Percentiles rank a stretch among this genome's conserved stretches.
These are phyloP conservation scores for Diaporthe ilicicola DNA, from an alignment of 2,329 filamentous ascomycete species.

Conservation along the genomic window DNA sequence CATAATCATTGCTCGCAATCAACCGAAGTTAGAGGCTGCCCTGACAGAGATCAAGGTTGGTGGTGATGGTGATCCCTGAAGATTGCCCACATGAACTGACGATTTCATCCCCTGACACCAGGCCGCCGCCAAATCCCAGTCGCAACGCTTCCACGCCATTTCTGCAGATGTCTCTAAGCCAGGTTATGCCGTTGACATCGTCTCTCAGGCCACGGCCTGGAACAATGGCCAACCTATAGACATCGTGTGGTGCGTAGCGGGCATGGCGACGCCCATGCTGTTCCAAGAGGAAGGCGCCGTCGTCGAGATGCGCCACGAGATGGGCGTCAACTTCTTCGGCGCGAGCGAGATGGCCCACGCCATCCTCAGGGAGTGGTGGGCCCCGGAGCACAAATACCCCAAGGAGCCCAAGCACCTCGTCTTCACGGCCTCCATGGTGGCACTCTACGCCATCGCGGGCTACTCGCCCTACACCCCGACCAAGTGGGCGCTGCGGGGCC, in stretches of 20 bases:
- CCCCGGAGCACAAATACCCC: slow-evolving; percentile 50
- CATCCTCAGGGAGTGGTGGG: slow-evolving; percentile 78
- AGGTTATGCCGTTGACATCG: slow-evolving; percentile 73
- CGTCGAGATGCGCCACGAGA: slow-evolving; percentile 74
- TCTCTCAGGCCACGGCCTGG: slow-evolving; percentile 79
- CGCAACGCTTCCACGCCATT: slow-evolving; percentile 85
- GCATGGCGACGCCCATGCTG: slow-evolving; percentile 75
- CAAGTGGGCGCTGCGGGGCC: slow-evolving; percentile 84
- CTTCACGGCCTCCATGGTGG: slow-evolving; percentile 82
- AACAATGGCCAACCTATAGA: slow-evolving; percentile 79
- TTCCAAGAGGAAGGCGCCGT: slow-evolving; percentile 82
- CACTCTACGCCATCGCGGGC: slow-evolving; percentile 80
- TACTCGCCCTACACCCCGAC: slow-evolving; percentile 85
- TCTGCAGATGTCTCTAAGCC: slow-evolving; percentile 80
- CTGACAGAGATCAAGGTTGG: slow-evolving; percentile 63
- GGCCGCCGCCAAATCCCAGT: slow-evolving; percentile 69
- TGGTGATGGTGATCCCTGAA: neutral
- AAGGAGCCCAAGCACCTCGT: slow-evolving; percentile 77
- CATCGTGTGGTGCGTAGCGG: slow-evolving; percentile 91
- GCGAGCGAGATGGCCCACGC: slow-evolving; percentile 87
- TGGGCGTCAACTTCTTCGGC: slow-evolving; percentile 94
- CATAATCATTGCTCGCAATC: slow-evolving; percentile 71
- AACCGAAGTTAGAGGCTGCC: slow-evolving; percentile 65
- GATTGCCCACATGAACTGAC: slow-evolving; percentile 7
- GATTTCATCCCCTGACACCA: slow-evolving; percentile 50